Base-by-base conservation (phyloP, 2,329 filamentous ascomycete species). In the Cytospora schulzeri region DNA sequence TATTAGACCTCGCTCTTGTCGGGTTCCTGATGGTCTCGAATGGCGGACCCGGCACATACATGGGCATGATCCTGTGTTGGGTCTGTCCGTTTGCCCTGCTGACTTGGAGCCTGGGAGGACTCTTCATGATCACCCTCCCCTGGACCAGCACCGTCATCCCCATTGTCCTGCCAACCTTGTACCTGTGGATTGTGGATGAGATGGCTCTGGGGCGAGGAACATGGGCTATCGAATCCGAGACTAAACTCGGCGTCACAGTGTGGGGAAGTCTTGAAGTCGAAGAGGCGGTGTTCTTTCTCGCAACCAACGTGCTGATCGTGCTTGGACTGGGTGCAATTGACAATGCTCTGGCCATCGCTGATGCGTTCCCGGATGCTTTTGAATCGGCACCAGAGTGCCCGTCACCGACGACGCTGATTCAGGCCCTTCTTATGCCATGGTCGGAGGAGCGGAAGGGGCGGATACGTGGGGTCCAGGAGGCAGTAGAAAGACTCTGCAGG, bases 161-260 rank as follows among this genome's bases (percentile, higher is more conserved):
- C 0, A 87, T 92, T 29, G 68, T 79, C 0, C 59, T 89, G 1
- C 87, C 90, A 0, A 92, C 90, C 0, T 1, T 89, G 0, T 92
- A 91, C 68, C 80, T 92, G 2, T 92, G 90, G 88, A 71, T 88
- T 1, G 87, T 92, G 14, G 90, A 93, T 68, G 90, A 88, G 4
- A 71, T 90, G 31, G 88, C 89, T 0, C 72, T 92, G 58, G 82
- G 82, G 50, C 78, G 87, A 45, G 90, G 90, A 9, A 91, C 89
- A 0, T 92, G 90, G 90, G 82, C 86, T 1, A 92, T 92, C 57
- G 85, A 85, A 66, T 77, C 80, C 5, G 86, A 84, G 0, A 92
- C 89, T 0, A 92, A 92, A 70, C 80, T 90, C 14, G 86, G 83
- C 0, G 71, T 85, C 48, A 80, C 86, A 56, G 68, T 92, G 0